phyloP scores from a whole-genome alignment of 129 eudicot genomes.

The Centrapalus pauciflorus region DNA sequence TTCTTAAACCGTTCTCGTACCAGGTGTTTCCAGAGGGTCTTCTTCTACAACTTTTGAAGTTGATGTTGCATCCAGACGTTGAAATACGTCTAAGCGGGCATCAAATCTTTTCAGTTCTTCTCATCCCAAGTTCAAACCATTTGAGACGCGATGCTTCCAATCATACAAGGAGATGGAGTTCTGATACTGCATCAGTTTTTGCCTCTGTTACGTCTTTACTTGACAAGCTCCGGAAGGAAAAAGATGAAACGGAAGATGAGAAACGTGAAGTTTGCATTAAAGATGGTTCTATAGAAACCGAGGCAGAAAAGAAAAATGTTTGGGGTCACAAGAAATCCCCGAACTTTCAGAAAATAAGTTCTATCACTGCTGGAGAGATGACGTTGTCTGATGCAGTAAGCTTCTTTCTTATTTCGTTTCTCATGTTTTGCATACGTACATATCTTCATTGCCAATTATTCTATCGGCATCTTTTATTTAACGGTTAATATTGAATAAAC shows the following conservation, averaged over 20 bases:
- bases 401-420: no score
- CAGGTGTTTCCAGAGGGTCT: constrained; percentile 93
- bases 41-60: constrained; percentile 76
- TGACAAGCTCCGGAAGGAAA: constrained; percentile 74
- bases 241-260: constrained; percentile 40
- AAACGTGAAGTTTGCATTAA: constrained; percentile 35
- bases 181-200: constrained; percentile 56
- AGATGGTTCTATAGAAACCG: constrained; percentile 41
- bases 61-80: constrained; percentile 74
- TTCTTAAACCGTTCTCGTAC: neutral
- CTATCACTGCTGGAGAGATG: constrained; percentile 62
- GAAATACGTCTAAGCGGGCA: constrained; percentile 89
- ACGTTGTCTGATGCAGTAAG: constrained; percentile 59
- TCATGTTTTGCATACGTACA: no score
- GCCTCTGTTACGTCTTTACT: constrained; percentile 74
- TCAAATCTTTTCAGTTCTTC: constrained; percentile 76
- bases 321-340: constrained; percentile 73
- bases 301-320: constrained; percentile 58
- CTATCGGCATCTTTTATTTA: no score
- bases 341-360: constrained; percentile 61
- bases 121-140: constrained; percentile 66
- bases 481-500: no score
- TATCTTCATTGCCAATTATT: no score
- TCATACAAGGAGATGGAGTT: constrained; percentile 61
- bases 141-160: constrained; percentile 49